phyloP scores from a whole-genome alignment of 768 basidiomycete genomes.

The Tephrocybe rancida region DNA sequence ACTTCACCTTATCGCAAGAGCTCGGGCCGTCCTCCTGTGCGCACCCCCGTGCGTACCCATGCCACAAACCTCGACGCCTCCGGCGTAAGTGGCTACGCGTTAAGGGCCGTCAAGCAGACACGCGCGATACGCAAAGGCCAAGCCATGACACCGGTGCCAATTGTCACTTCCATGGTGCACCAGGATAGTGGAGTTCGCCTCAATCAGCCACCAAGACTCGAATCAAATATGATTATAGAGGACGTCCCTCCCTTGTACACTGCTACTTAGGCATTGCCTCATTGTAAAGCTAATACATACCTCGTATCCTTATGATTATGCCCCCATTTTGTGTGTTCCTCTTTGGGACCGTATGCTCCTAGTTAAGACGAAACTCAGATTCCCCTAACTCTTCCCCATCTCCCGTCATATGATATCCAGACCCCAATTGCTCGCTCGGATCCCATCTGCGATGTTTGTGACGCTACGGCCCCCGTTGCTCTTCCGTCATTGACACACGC shows the following conservation, averaged over 20 bases:
- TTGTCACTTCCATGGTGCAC: background rate
- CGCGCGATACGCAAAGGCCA: background rate
- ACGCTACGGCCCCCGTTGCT: too few species aligned
- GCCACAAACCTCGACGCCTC: background rate
- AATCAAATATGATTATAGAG: background rate
- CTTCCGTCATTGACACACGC: too few species aligned
- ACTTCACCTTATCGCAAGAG: background rate
- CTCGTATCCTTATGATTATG: too few species aligned
- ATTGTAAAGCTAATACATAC: too few species aligned
- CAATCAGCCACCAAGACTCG: background rate
- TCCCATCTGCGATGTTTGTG: too few species aligned
- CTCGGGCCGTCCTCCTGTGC: background rate
- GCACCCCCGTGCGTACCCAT: background rate
- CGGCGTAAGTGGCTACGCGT: background rate
- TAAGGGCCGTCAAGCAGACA: background rate
- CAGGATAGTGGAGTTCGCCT: constrained; percentile 13
- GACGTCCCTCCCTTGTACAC: constrained; percentile 1
- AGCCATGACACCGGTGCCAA: background rate
- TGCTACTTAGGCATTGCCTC: background rate
- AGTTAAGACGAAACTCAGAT: too few species aligned
- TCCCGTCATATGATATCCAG: too few species aligned
- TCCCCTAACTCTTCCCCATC: too few species aligned
- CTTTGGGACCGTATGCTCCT: too few species aligned
- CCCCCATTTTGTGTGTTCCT: too few species aligned
- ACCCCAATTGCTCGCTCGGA: too few species aligned